phyloP scores from a whole-genome alignment of 306 rosid genomes.

The Begonia masoniana region DNA sequence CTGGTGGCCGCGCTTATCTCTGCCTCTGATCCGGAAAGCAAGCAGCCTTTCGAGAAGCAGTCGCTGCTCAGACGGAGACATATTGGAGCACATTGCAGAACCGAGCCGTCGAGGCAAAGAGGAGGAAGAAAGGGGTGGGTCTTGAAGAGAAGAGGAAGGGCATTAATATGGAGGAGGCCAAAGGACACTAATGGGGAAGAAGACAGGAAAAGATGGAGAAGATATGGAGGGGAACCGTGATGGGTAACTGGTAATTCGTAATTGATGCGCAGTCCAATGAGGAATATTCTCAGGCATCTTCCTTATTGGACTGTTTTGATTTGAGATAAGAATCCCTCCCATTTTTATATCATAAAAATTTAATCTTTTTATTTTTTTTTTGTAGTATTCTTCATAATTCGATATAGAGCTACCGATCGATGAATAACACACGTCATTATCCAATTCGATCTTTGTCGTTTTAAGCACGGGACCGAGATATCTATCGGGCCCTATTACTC shows the following conservation, averaged over 20 bases:
- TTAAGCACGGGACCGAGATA: no score
- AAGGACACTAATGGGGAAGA: background rate
- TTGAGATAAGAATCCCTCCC: background rate
- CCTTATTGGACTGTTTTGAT: constrained; percentile 15
- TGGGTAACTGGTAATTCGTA: no score
- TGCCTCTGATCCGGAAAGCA: constrained; percentile 71
- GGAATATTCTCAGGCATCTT: constrained; percentile 52
- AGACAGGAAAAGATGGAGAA: background rate
- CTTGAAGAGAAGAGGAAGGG: background rate
- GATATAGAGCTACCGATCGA: no score
- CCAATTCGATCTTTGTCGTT: no score
- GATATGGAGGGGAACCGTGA: background rate
- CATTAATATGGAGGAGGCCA: background rate
- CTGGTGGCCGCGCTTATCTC: constrained; percentile 61
- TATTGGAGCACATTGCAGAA: constrained; percentile 16
- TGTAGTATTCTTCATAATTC: no score
- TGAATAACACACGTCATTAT: no score
- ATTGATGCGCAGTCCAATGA: constrained; percentile 3
- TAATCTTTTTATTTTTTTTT: no score
- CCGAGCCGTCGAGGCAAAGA: background rate
- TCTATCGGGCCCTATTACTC: no score
- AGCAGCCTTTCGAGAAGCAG: constrained; percentile 46
- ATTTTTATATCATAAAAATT: background rate
- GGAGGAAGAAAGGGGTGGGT: background rate
- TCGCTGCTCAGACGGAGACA: constrained; percentile 39